Evolutionary conservation across 345 rosid genomes (phyloP).

Genomic region (Sisymbrium irio): DNA sequence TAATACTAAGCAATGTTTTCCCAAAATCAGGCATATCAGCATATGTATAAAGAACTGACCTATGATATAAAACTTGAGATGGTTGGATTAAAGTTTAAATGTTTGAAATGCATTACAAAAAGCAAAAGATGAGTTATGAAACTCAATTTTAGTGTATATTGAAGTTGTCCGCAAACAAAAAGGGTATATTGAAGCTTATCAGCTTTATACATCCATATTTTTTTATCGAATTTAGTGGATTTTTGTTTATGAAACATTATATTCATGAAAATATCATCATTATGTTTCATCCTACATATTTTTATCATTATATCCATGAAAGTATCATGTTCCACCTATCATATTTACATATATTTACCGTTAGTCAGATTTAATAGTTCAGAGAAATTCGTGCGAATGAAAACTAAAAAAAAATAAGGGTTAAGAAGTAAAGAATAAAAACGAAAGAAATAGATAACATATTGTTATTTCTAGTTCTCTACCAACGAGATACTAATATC

Average conservation of each 20-base stretch:
- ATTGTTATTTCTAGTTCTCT: background rate
- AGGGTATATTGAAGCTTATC: background rate
- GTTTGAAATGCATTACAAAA: background rate
- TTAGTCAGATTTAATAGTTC: background rate
- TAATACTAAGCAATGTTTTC: background rate
- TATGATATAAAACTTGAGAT: background rate
- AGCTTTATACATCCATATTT: background rate
- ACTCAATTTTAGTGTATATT: background rate
- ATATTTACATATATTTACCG: background rate
- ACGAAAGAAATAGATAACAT: background rate
- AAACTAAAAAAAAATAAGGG: background rate
- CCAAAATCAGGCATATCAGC: constrained; percentile 6
- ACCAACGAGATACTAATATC: background rate
- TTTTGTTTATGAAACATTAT: background rate
- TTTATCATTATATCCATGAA: background rate
- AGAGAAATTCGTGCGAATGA: background rate
- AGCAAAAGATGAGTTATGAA: background rate
- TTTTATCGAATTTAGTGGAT: background rate
- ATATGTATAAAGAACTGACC: background rate
- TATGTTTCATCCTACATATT: background rate
- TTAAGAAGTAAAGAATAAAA: no score
- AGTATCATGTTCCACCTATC: background rate
- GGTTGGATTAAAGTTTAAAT: background rate
- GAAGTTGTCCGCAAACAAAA: no score
- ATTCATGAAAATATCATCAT: background rate